A percentile compares a stretch with the other conserved stretches of the same genome.
phyloP scores from a whole-genome alignment of 805 yeast genomes.

The Teunomyces aglyptinius region DNA sequence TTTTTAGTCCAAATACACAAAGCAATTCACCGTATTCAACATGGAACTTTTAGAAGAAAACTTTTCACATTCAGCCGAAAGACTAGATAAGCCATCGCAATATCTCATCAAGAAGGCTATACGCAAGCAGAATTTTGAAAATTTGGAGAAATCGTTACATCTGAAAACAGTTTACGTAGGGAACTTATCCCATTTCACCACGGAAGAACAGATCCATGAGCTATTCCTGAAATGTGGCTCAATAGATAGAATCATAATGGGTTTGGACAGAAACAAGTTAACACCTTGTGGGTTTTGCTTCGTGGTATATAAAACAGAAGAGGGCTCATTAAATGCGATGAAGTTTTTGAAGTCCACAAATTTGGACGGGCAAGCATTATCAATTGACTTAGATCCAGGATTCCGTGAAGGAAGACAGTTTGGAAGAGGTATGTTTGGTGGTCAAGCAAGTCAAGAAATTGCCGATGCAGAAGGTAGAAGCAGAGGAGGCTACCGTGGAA shows the following conservation, averaged over 20 bases:
- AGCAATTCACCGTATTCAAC: background rate
- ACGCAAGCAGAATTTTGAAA: slow-evolving; percentile 50
- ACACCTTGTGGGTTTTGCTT: slow-evolving; percentile 98
- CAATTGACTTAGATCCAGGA: slow-evolving; percentile 94
- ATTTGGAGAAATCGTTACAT: slow-evolving; percentile 60
- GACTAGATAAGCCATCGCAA: slow-evolving; percentile 70
- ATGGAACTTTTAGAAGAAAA: slow-evolving; percentile 40
- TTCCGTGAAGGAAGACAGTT: slow-evolving; percentile 93
- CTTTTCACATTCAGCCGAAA: slow-evolving; percentile 61
- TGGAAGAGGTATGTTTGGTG: slow-evolving; percentile 91
- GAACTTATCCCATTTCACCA: slow-evolving; percentile 81
- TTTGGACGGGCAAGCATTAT: slow-evolving; percentile 77
- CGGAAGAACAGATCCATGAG: slow-evolving; percentile 93
- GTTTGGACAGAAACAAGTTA: slow-evolving; percentile 81
- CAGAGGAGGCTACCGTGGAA: slow-evolving; percentile 19
- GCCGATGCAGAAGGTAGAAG: slow-evolving; percentile 18
- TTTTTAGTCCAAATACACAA: background rate
- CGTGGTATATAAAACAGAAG: slow-evolving; percentile 67
- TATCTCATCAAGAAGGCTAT: slow-evolving; percentile 69
- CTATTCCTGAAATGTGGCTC: slow-evolving; percentile 80
- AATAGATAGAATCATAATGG: slow-evolving; percentile 84
- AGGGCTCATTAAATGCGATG: slow-evolving; percentile 77
- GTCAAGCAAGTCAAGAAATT: slow-evolving; percentile 78
- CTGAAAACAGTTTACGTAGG: slow-evolving; percentile 89
- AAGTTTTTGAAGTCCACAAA: slow-evolving; percentile 79